Conservation (phyloP, 208 protist species). For the Phytomonas francai region DNA sequence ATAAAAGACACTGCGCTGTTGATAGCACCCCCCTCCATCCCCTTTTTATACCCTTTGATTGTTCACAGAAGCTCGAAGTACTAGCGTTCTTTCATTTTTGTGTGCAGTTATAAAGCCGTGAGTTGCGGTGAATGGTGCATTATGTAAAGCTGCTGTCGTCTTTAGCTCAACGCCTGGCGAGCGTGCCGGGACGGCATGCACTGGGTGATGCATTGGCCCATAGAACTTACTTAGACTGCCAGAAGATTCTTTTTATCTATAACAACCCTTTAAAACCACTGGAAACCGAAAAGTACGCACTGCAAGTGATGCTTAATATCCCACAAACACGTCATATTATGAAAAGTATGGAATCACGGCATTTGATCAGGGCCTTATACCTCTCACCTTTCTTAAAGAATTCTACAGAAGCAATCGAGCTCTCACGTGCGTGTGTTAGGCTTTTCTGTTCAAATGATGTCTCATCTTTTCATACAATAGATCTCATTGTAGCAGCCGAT, state of each 20-base stretch:
- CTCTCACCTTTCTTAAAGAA: neutral
- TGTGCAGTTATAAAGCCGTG: neutral
- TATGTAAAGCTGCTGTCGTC: neutral
- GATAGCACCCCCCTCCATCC: neutral
- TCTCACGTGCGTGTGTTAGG: neutral
- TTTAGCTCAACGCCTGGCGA: neutral
- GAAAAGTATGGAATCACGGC: neutral
- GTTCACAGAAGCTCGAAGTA: neutral
- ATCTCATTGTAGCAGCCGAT: neutral
- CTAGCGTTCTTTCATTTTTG: neutral
- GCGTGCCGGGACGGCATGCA: neutral
- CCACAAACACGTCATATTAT: neutral
- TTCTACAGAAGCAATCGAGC: neutral
- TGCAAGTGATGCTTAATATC: neutral
- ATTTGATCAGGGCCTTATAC: neutral
- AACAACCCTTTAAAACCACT: neutral
- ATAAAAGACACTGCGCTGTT: neutral
- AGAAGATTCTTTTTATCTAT: neutral
- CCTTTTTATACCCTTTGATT: neutral
- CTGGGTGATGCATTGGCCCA: neutral
- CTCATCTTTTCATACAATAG: neutral
- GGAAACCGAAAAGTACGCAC: neutral
- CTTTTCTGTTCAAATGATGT: neutral
- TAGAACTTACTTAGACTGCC: neutral
- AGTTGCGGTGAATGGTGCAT: neutral